Conservation (phyloP, 1,139 yeast species). For the Citeromyces hawaiiensis region DNA sequence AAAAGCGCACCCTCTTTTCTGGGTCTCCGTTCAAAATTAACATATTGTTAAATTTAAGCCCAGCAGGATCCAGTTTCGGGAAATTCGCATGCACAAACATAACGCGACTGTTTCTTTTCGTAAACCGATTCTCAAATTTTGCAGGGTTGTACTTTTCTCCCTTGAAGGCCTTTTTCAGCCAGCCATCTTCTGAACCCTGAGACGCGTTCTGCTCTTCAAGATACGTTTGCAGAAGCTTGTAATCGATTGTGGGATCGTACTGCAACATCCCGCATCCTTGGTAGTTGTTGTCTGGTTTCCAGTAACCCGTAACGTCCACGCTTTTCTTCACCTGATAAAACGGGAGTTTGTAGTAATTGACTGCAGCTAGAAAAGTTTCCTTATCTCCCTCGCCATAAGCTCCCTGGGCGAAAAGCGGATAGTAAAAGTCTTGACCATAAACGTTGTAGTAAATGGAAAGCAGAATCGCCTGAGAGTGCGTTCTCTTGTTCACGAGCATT, state of each 20-base stretch:
- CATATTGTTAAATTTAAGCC: constrained; percentile 14
- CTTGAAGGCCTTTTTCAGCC: constrained; percentile 4
- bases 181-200: constrained; percentile 3
- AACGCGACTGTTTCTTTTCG: constrained; percentile 16
- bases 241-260: constrained; percentile 35
- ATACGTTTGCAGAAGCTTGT: constrained; percentile 28
- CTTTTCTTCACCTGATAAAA: constrained; percentile 41
- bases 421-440: constrained; percentile 43
- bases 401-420: constrained; percentile 44
- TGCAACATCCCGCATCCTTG: constrained; percentile 41
- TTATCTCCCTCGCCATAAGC: constrained; percentile 58
- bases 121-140: constrained; percentile 5
- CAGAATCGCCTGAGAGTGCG: constrained; percentile 37
- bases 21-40: constrained; percentile 20
- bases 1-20: constrained; percentile 29
- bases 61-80: constrained; percentile 27
- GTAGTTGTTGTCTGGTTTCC: constrained; percentile 17
- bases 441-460: constrained; percentile 42
- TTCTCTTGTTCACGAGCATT: constrained; percentile 34
- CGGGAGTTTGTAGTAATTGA: constrained; percentile 28
- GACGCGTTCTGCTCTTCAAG: constrained; percentile 29
- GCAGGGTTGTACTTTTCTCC: background rate
- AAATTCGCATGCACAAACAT: constrained; percentile 27
- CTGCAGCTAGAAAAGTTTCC: constrained; percentile 51
- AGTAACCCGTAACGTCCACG: constrained; percentile 30